phyloP scores from a whole-genome alignment of 768 basidiomycete species.

The Russula olivacea region DNA sequence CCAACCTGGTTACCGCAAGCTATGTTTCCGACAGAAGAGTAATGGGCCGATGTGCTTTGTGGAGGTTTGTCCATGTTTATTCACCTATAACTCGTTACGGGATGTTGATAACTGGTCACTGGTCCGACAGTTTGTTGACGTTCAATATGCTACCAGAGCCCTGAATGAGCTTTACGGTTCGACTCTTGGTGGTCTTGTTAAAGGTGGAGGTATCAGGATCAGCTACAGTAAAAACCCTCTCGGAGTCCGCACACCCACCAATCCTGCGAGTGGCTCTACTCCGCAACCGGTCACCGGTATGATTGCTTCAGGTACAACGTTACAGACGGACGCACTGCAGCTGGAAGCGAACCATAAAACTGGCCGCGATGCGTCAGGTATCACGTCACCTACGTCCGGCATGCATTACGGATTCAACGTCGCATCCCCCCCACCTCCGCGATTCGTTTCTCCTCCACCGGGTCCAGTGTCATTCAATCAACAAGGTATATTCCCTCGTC shows the following conservation, averaged over 20 bases:
- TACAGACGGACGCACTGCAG: constrained; percentile 20
- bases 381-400: constrained; percentile 31
- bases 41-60: constrained; percentile 99
- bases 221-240: constrained; percentile 98
- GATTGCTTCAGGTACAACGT: constrained; percentile 15
- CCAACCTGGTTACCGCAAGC: constrained; percentile 80
- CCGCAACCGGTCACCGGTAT: constrained; percentile 27
- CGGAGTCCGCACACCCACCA: constrained; percentile 81
- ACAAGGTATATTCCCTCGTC: constrained; percentile 24
- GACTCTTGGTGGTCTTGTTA: constrained; percentile 85
- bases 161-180: constrained; percentile 87
- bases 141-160: constrained; percentile 76
- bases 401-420: constrained; percentile 33
- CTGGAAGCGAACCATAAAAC: constrained; percentile 26
- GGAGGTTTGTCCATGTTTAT: constrained; percentile 49
- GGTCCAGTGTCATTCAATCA: constrained; percentile 21
- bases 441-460: constrained; percentile 36
- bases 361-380: constrained; percentile 30
- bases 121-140: constrained; percentile 93
- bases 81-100: background rate
- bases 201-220: constrained; percentile 91
- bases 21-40: constrained; percentile 93
- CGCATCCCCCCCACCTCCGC: constrained; percentile 34
- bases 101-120: background rate
- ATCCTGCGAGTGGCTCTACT: constrained; percentile 28